These are phyloP conservation scores for Cochliopodium minus DNA, from an alignment of 208 protist genomes.

Conservation along the genomic window DNA sequence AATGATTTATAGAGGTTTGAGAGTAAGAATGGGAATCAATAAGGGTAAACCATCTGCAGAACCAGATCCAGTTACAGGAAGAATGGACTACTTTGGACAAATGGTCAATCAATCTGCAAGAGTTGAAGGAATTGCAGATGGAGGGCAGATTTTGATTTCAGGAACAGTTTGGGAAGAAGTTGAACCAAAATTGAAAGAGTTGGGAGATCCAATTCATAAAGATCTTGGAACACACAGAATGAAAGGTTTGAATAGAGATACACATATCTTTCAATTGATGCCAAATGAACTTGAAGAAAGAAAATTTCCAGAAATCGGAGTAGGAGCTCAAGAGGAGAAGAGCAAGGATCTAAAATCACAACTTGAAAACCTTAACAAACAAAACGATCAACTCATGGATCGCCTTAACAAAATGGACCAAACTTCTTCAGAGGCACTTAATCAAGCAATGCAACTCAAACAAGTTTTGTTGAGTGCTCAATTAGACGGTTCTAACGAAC, in stretches of 20 bases:
- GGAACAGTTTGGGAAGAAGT: neutral
- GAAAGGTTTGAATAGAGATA: constrained; percentile 9
- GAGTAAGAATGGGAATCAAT: constrained; percentile 42
- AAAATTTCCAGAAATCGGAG: neutral
- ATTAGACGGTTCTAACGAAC: too few relatives aligned
- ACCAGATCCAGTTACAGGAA: constrained; percentile 21
- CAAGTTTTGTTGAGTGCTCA: too few relatives aligned
- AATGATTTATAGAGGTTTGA: constrained; percentile 26
- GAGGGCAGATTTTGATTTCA: constrained; percentile 49
- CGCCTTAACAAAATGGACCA: too few relatives aligned
- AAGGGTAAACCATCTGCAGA: constrained; percentile 23
- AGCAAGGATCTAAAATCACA: too few relatives aligned
- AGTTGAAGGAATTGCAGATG: constrained; percentile 42
- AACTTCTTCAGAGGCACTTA: too few relatives aligned
- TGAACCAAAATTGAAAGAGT: neutral
- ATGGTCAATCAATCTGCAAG: constrained; percentile 58
- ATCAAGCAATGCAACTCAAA: too few relatives aligned
- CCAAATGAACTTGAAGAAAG: neutral
- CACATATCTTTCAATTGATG: neutral
- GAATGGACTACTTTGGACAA: constrained; percentile 58
- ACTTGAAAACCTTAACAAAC: too few relatives aligned
- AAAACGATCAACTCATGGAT: too few relatives aligned
- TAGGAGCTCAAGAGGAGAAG: neutral
- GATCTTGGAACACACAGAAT: neutral
- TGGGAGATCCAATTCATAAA: neutral